A percentile compares a stretch with the other conserved stretches of the same genome.
These are phyloP conservation scores for Monosporozyma yasuniensis DNA, from an alignment of 805 yeast species.

Conservation along the genomic window DNA sequence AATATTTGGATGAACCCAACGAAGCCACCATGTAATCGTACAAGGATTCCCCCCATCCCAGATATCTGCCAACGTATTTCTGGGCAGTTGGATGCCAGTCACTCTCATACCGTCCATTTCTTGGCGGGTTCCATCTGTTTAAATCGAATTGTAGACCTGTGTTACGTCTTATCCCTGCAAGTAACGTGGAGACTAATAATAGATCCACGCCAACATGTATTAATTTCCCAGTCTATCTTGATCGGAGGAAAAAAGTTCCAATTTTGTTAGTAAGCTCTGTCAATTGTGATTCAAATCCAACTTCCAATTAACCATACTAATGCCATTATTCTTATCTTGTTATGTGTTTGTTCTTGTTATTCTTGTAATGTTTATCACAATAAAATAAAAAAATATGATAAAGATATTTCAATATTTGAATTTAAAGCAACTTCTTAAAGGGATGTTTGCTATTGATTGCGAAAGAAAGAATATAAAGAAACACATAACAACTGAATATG, in stretches of 20 bases:
- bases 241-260: not conserved
- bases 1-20: slow-evolving; percentile 65
- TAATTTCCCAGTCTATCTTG: slow-evolving; percentile 39
- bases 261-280: not conserved
- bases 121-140: slow-evolving; percentile 10
- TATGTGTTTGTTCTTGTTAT: not conserved
- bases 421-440: too few species aligned
- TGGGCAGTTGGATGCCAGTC: slow-evolving; percentile 27
- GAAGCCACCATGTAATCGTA: slow-evolving; percentile 64
- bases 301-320: not conserved
- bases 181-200: slow-evolving; percentile 52
- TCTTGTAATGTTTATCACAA: too few species aligned
- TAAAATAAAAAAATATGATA: too few species aligned
- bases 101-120: slow-evolving; percentile 35
- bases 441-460: not conserved
- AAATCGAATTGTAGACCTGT: slow-evolving; percentile 60
- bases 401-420: too few species aligned
- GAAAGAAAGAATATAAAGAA: not conserved
- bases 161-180: slow-evolving; percentile 65
- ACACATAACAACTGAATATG: not conserved
- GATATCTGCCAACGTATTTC: slow-evolving; percentile 52
- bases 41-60: slow-evolving; percentile 77
- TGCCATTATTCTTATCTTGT: not conserved
- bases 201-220: slow-evolving; percentile 53
- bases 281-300: not conserved